Conservation (phyloP, 2,329 filamentous ascomycete genomes). For the Ophioceras dolichostomum region DNA sequence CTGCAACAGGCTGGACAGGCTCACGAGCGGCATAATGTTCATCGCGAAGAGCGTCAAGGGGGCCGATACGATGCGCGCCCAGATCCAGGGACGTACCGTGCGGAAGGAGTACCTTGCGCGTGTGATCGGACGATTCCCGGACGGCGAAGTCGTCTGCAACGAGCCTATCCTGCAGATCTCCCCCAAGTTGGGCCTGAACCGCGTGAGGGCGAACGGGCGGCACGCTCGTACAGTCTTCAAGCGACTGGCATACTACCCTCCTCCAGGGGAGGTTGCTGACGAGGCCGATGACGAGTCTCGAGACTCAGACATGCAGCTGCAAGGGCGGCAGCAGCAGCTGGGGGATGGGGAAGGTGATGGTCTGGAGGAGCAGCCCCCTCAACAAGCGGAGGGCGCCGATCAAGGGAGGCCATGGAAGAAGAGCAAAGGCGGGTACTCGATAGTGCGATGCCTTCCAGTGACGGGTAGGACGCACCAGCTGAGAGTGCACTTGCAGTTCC, state of each 20-base stretch:
- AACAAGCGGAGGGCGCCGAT: background rate
- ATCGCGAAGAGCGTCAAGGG: slow-evolving; percentile 76
- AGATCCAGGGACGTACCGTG: slow-evolving; percentile 71
- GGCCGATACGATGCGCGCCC: slow-evolving; percentile 62
- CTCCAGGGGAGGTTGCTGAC: no score
- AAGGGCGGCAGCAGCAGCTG: no score
- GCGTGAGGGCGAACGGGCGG: slow-evolving; percentile 89
- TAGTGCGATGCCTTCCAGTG: slow-evolving; percentile 85
- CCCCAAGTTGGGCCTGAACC: slow-evolving; percentile 86
- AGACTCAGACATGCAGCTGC: no score
- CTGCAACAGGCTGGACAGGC: slow-evolving; percentile 84
- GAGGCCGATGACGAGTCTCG: background rate
- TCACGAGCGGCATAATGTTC: slow-evolving; percentile 98
- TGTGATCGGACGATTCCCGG: slow-evolving; percentile 83
- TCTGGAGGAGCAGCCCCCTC: background rate
- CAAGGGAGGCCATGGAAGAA: slow-evolving; percentile 24
- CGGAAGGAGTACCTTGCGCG: slow-evolving; percentile 92
- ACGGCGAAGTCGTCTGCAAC: slow-evolving; percentile 82
- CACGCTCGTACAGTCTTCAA: slow-evolving; percentile 84
- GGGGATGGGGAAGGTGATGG: slow-evolving; percentile 2
- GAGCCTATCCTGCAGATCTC: slow-evolving; percentile 90
- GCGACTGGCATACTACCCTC: slow-evolving; percentile 80
- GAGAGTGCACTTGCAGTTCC: slow-evolving; percentile 84
- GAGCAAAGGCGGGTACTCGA: slow-evolving; percentile 71
- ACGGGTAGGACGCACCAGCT: slow-evolving; percentile 94